Conservation (phyloP, 345 rosid species). For the Orychophragmus violaceus region DNA sequence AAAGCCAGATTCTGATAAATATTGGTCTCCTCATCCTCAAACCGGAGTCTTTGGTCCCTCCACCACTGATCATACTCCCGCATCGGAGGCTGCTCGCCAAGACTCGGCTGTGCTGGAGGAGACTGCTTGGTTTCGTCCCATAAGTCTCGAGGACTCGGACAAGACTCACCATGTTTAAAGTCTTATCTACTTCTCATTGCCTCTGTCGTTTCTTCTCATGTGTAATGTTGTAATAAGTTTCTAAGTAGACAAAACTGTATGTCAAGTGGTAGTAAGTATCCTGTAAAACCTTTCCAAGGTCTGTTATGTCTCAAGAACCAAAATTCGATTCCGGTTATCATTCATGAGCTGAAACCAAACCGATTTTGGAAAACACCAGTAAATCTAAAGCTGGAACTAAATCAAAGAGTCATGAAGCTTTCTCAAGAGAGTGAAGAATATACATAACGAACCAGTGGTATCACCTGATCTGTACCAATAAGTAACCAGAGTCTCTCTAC, state of each 20-base stretch:
- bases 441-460: constrained; percentile 25
- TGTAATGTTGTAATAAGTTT: constrained; percentile 8
- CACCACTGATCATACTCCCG: constrained; percentile 23
- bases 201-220: background rate
- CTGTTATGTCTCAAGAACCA: background rate
- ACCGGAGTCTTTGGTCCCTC: constrained; percentile 92
- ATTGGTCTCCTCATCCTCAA: constrained; percentile 93
- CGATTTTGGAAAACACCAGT: background rate
- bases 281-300: background rate
- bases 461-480: constrained; percentile 27
- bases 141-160: constrained; percentile 80
- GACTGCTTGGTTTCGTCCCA: constrained; percentile 94
- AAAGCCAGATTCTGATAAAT: constrained; percentile 55
- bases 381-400: constrained; percentile 6
- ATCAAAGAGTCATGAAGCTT: constrained; percentile 18
- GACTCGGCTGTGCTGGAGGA: constrained; percentile 55
- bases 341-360: background rate
- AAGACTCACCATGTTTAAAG: constrained; percentile 50
- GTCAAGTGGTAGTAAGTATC: background rate
- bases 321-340: background rate
- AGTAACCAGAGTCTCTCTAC: constrained; percentile 18
- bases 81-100: constrained; percentile 14
- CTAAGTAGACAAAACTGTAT: background rate
- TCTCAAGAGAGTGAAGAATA: constrained; percentile 13
- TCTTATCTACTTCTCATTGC: background rate